Conservation (phyloP, 2,329 filamentous ascomycete species). For the Xylaria sp. region DNA sequence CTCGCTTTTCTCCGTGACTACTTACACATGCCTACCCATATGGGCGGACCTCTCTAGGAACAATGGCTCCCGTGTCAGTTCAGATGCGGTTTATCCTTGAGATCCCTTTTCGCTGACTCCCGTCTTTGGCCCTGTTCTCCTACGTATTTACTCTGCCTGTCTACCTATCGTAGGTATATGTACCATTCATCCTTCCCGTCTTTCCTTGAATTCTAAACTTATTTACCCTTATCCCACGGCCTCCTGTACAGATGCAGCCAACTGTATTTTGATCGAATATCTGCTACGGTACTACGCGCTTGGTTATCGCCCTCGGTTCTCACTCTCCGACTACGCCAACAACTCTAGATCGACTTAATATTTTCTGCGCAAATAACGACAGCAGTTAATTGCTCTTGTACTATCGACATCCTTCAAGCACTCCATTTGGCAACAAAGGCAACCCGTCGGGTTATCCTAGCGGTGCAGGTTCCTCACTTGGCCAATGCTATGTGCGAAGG, state of each 20-base stretch:
- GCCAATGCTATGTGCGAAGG: not conserved
- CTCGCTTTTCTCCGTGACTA: too few relatives aligned
- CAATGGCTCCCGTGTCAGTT: slow-evolving; percentile 6
- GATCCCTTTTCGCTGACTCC: not conserved
- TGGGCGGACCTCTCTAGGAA: not conserved
- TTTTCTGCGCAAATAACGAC: not conserved
- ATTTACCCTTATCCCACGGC: not conserved
- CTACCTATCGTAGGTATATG: slow-evolving; percentile 5
- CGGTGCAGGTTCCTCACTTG: not conserved
- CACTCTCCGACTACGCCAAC: not conserved
- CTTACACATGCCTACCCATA: too few relatives aligned
- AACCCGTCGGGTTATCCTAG: not conserved
- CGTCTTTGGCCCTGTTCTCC: slow-evolving; percentile 4
- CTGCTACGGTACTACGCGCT: not conserved
- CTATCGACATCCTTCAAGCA: not conserved
- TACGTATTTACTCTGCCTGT: slow-evolving; percentile 9
- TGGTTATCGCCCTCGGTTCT: not conserved
- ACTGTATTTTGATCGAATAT: not conserved
- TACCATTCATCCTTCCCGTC: not conserved
- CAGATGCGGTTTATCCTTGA: not conserved
- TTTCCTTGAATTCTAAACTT: not conserved
- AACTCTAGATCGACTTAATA: not conserved
- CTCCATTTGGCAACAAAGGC: not conserved
- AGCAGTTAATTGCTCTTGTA: not conserved
- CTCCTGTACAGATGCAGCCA: not conserved